Evolutionary conservation across 352 stramenopile species (phyloP).

Genomic region (Hyaloperonospora brassicae): DNA sequence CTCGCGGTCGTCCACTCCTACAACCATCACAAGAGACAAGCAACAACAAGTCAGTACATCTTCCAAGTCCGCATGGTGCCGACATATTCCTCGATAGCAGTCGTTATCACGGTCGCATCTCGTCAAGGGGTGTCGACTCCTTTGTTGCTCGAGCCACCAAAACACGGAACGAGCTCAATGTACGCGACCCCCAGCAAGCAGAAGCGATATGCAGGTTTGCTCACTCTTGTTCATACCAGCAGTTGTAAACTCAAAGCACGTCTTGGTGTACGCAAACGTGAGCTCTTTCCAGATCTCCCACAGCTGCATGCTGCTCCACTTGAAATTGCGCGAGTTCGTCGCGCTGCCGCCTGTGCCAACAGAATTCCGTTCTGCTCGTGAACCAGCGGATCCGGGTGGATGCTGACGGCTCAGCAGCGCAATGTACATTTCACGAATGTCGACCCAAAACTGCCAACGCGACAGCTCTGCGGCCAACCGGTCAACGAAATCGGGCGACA

Average conservation of each 20-base stretch:
- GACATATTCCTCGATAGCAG: conserved; percentile 6
- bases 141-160: neutral
- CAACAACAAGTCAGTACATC: conserved; percentile 21
- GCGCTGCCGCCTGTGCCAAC: conserved; percentile 21
- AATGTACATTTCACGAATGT: conserved; percentile 72
- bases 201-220: conserved; percentile 30
- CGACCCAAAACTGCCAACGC: conserved; percentile 77
- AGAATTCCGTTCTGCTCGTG: conserved; percentile 11
- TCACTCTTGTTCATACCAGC: conserved; percentile 79
- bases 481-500: conserved; percentile 67
- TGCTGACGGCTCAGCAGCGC: conserved; percentile 34
- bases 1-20: conserved; percentile 66
- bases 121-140: conserved; percentile 12
- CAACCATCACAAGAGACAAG: conserved; percentile 12
- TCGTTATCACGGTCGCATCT: conserved; percentile 5
- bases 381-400: conserved; percentile 11
- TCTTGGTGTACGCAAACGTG: conserved; percentile 75
- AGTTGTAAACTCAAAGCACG: conserved; percentile 74
- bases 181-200: conserved; percentile 17
- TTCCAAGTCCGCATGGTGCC: conserved; percentile 2
- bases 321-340: conserved; percentile 48
- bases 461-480: conserved; percentile 51
- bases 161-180: conserved; percentile 2
- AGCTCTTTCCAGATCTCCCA: conserved; percentile 83
- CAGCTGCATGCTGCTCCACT: conserved; percentile 77